A percentile compares a stretch with the other conserved stretches of the same genome.
phyloP scores from a whole-genome alignment of 2,329 filamentous ascomycete genomes.

The Rutstroemia sp. region DNA sequence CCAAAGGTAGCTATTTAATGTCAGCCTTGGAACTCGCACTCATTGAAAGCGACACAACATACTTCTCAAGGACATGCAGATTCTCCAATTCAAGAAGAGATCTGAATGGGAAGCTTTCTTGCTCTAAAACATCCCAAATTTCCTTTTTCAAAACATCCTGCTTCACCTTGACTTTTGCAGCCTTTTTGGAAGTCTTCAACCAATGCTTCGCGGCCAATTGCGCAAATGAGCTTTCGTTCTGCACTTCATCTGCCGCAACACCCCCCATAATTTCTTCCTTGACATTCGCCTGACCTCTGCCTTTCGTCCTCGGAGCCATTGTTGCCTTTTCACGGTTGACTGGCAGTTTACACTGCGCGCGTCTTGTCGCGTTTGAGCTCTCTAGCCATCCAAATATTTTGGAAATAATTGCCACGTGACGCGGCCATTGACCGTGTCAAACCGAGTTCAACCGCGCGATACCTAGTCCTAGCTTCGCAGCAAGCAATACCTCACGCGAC shows the following conservation, averaged over 20 bases:
- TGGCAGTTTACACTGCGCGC: slow-evolving; percentile 11
- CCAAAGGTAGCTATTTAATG: slow-evolving; percentile 71
- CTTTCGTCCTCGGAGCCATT: slow-evolving; percentile 28
- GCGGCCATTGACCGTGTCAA: background rate
- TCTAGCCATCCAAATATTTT: slow-evolving; percentile 6
- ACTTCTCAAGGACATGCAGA: slow-evolving; percentile 82
- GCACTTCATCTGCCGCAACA: slow-evolving; percentile 53
- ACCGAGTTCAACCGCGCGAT: background rate
- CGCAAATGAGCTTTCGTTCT: slow-evolving; percentile 65
- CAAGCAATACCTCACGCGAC: background rate
- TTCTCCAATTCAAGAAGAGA: slow-evolving; percentile 81
- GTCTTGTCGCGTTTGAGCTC: slow-evolving; percentile 3
- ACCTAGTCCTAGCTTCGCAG: background rate
- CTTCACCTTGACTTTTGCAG: slow-evolving; percentile 64
- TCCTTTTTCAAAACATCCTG: slow-evolving; percentile 74
- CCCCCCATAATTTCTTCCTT: slow-evolving; percentile 32
- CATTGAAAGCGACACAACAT: slow-evolving; percentile 18
- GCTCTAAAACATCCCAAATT: slow-evolving; percentile 84
- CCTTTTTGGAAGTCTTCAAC: slow-evolving; percentile 58
- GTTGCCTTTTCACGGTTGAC: slow-evolving; percentile 7
- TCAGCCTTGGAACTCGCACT: too few species aligned
- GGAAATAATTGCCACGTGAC: background rate
- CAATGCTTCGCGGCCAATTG: slow-evolving; percentile 79
- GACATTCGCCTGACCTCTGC: slow-evolving; percentile 28
- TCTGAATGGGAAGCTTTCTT: slow-evolving; percentile 68